Percentiles rank a stretch among this genome's conserved stretches.
These are phyloP conservation scores for Remersonia thermophila DNA, from an alignment of 2,329 filamentous ascomycete species.

Conservation along the genomic window DNA sequence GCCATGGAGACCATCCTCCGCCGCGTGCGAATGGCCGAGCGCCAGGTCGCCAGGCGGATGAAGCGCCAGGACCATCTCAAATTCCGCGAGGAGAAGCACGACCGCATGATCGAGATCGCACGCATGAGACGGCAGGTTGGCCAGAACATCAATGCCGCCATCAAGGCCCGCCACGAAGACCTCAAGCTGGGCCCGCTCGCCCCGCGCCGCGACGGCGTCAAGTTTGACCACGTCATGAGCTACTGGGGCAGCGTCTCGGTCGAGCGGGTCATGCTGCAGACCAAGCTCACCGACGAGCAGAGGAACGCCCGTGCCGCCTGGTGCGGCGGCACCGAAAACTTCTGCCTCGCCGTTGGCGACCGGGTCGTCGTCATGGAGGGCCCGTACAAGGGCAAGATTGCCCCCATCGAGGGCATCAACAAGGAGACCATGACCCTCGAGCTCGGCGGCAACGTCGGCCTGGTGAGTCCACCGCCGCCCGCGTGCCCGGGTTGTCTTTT, in stretches of 20 bases:
- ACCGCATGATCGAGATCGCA: slow-evolving; percentile 1
- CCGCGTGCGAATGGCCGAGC: slow-evolving; percentile 53
- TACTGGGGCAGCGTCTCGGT: slow-evolving; percentile 22
- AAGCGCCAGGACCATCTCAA: slow-evolving; percentile 17
- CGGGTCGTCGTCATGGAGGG: slow-evolving; percentile 73
- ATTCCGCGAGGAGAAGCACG: slow-evolving; percentile 19
- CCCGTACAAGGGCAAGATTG: slow-evolving; percentile 72
- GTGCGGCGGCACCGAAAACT: slow-evolving; percentile 42
- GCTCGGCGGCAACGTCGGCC: slow-evolving; percentile 47
- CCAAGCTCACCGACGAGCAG: slow-evolving; percentile 25
- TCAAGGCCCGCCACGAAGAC: slow-evolving; percentile 53
- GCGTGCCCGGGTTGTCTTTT: not conserved
- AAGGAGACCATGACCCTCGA: slow-evolving; percentile 41
- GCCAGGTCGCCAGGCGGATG: slow-evolving; percentile 42
- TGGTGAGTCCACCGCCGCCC: slow-evolving; percentile 35
- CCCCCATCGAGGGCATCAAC: slow-evolving; percentile 49
- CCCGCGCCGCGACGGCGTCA: slow-evolving; percentile 60
- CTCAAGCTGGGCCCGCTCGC: slow-evolving; percentile 69
- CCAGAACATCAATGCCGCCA: slow-evolving; percentile 22
- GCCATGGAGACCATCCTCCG: slow-evolving; percentile 61
- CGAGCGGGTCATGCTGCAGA: slow-evolving; percentile 17
- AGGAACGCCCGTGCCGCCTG: slow-evolving; percentile 36
- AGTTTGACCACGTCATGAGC: slow-evolving; percentile 40
- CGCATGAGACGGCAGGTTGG: slow-evolving; percentile 14
- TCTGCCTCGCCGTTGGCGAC: slow-evolving; percentile 57